These are phyloP conservation scores for Podospora pseudocomata DNA, from an alignment of 495 filamentous ascomycete genomes.

Conservation along the genomic window DNA sequence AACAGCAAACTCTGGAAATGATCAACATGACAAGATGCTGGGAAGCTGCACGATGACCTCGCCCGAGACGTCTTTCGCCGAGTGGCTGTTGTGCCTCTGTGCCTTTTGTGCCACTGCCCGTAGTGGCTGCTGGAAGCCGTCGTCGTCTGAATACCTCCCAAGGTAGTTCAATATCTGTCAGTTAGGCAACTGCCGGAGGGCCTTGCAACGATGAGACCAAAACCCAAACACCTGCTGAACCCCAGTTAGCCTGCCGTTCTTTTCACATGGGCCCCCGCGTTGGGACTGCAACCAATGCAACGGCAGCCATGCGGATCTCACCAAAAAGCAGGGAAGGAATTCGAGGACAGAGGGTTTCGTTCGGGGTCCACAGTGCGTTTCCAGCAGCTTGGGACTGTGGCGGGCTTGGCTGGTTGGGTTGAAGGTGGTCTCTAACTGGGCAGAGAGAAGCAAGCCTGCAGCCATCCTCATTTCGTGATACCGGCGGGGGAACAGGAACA, in stretches of 20 bases:
- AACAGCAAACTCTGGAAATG: not conserved
- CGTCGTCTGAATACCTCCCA: not conserved
- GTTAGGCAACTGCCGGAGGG: too few relatives aligned
- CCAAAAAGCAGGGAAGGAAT: constrained; percentile 7
- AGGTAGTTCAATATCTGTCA: not conserved
- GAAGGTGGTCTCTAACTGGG: not conserved
- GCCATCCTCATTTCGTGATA: not conserved
- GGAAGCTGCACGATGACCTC: constrained; percentile 23
- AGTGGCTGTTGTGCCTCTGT: not conserved
- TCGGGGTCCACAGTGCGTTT: constrained; percentile 4
- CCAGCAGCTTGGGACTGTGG: not conserved
- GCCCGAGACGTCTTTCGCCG: not conserved
- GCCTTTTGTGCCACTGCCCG: not conserved
- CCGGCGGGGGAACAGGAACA: not conserved
- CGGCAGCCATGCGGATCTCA: constrained; percentile 2
- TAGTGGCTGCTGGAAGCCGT: not conserved
- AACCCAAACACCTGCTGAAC: not conserved
- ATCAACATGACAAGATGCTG: not conserved
- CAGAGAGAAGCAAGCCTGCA: not conserved
- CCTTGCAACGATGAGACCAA: not conserved
- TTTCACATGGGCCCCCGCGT: not conserved
- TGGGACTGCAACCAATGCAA: not conserved
- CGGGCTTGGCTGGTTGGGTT: not conserved
- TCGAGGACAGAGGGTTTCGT: not conserved
- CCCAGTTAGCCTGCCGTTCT: constrained; percentile 1